Base-by-base conservation (phyloP, 2,329 filamentous ascomycete genomes). In the Colletotrichum karsti region DNA sequence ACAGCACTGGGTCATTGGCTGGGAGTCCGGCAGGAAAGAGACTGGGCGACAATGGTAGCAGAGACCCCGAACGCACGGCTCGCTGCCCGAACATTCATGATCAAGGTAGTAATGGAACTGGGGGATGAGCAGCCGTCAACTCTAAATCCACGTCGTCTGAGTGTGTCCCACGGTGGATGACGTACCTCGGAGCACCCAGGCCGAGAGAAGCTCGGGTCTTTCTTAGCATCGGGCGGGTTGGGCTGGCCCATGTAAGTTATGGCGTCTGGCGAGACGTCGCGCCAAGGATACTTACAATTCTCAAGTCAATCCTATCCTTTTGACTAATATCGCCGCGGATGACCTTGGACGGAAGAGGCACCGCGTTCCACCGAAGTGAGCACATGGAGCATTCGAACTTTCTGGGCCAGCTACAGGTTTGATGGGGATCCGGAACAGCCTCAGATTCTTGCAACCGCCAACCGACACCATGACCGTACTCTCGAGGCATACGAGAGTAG, bases 71-170 rank as follows among this genome's bases (percentile, higher is more conserved):
- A 69, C 60, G 51, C 68, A 70, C n/a, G 68, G 68, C 44, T 65
- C 59, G 18, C 53, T 54, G 15, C 54, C 65, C 10, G 64, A 51
- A 8, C 53, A 58, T 41, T 70, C 67, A 41, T 70, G 67, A 18
- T 67, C 67, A 39, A 70, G 68, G 15, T 69, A 70, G 54, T 67
- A 70, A 20, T 67, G 63, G 9, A 69, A 55, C 67, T 69, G 22
- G 28, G 56, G 18, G 12, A 51, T 35, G 35, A 18, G 22, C 5
- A 41, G 7, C n/a, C 56, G 67, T 69, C 26, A 67, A 53, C 28
- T 44, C 41, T 22, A 35, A 13, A 20, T 33, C 30, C 26, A 28
- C 22, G 15, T 48, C 30, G 30, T 39, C 18, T 44, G 28, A 26
- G 6, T 22, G 18, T 26, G n/a, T 33, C 15, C 22, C 39, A 48